A percentile compares a stretch with the other conserved stretches of the same genome.
Conservation (phyloP, 2,329 filamentous ascomycete genomes). For the Aspergillus fumigatus region DNA sequence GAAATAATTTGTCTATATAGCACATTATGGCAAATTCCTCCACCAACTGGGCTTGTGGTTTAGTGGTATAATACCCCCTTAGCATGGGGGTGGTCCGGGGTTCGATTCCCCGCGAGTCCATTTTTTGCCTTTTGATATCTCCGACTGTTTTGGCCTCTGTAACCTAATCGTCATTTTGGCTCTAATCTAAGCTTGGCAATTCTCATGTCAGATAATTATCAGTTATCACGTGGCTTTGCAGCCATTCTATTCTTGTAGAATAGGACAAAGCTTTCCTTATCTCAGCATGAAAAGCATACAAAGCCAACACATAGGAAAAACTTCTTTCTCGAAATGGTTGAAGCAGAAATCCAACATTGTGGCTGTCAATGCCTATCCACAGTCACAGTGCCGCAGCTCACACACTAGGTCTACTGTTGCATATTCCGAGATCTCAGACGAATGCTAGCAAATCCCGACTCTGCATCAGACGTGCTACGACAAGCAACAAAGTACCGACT, state of each 20-base stretch:
- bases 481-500: slow-evolving; percentile 24
- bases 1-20: background rate
- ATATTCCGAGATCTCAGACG: slow-evolving; percentile 1
- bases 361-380: background rate
- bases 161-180: too few relatives aligned
- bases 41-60: slow-evolving; percentile 32
- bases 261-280: too few relatives aligned
- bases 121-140: slow-evolving; percentile 5
- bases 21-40: rapidly evolving
- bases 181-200: too few relatives aligned
- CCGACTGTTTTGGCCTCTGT: too few relatives aligned
- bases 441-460: slow-evolving; percentile 10
- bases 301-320: too few relatives aligned
- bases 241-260: too few relatives aligned
- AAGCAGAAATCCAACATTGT: too few relatives aligned
- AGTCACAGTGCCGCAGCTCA: background rate
- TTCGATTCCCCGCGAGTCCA: slow-evolving; percentile 48
- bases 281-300: too few relatives aligned
- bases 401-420: background rate
- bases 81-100: slow-evolving; percentile 46
- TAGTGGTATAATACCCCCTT: slow-evolving; percentile 47
- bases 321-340: too few relatives aligned
- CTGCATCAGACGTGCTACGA: slow-evolving; percentile 18
- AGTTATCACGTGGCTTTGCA: too few relatives aligned
- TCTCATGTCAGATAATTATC: too few relatives aligned